Evolutionary conservation across 345 rosid genomes (phyloP).

Genomic region (Citropsis articulata): DNA sequence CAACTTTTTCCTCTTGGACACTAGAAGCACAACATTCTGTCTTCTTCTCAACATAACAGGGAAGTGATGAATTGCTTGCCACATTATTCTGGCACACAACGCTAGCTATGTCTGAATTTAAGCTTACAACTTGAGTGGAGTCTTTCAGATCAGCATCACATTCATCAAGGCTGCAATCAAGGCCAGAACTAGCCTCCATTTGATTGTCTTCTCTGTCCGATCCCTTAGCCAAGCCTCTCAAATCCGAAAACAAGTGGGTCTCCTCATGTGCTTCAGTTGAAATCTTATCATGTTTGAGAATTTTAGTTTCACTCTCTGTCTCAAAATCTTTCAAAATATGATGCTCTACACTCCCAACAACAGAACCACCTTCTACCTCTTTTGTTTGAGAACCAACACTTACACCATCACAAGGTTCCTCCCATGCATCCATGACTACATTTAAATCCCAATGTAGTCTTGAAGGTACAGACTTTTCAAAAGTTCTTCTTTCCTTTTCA

Average conservation of each 20-base stretch:
- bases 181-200: constrained; percentile 17
- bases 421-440: constrained; percentile 52
- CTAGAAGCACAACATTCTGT: constrained; percentile 4
- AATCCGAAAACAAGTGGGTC: background rate
- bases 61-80: background rate
- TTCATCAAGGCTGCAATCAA: background rate
- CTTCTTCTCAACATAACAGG: background rate
- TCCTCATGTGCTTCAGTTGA: constrained; percentile 20
- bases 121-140: background rate
- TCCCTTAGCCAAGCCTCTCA: constrained; percentile 8
- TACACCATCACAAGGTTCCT: constrained; percentile 31
- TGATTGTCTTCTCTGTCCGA: constrained; percentile 12
- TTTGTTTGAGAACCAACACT: constrained; percentile 18
- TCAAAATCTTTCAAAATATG: constrained; percentile 6
- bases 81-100: background rate
- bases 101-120: background rate
- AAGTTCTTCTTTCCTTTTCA: constrained; percentile 11
- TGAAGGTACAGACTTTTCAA: constrained; percentile 14
- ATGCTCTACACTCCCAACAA: constrained; percentile 1
- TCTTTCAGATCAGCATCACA: background rate
- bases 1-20: background rate
- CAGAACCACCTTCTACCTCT: background rate
- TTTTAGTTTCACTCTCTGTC: background rate
- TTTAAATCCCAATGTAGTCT: constrained; percentile 51
- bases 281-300: constrained; percentile 9